phyloP scores from a whole-genome alignment of 805 yeast genomes.

The Peterozyma toletana region DNA sequence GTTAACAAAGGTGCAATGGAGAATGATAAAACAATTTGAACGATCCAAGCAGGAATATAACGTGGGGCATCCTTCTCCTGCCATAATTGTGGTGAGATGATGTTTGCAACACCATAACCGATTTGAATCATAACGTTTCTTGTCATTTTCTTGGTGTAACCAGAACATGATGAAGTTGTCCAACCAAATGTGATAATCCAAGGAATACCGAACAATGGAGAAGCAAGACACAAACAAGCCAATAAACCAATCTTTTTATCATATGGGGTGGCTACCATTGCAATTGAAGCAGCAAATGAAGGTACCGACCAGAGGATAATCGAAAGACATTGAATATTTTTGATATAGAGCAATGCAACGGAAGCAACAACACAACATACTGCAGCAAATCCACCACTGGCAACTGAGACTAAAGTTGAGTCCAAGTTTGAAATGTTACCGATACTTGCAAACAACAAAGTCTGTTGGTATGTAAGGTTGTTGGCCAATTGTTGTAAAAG shows the following conservation, averaged over 20 bases:
- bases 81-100: constrained; percentile 54
- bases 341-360: constrained; percentile 20
- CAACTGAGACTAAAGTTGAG: constrained; percentile 47
- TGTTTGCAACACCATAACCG: constrained; percentile 38
- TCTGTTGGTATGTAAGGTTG: constrained; percentile 46
- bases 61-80: constrained; percentile 36
- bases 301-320: constrained; percentile 30
- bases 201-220: constrained; percentile 34
- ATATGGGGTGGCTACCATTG: constrained; percentile 37
- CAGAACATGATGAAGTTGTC: constrained; percentile 29
- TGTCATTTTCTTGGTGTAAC: constrained; percentile 41
- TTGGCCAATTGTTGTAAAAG: constrained; percentile 44
- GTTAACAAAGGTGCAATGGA: constrained; percentile 36
- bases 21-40: constrained; percentile 48
- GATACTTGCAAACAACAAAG: constrained; percentile 36
- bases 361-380: constrained; percentile 32
- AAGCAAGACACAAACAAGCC: constrained; percentile 42
- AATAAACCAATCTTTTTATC: constrained; percentile 34
- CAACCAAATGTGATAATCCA: constrained; percentile 19
- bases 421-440: constrained; percentile 29
- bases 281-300: constrained; percentile 36
- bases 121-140: constrained; percentile 37
- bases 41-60: constrained; percentile 41
- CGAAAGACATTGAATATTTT: constrained; percentile 30
- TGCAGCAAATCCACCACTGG: constrained; percentile 42